Evolutionary conservation across 2,329 filamentous ascomycete species (phyloP).

Genomic region (Zasmidium angulare): DNA sequence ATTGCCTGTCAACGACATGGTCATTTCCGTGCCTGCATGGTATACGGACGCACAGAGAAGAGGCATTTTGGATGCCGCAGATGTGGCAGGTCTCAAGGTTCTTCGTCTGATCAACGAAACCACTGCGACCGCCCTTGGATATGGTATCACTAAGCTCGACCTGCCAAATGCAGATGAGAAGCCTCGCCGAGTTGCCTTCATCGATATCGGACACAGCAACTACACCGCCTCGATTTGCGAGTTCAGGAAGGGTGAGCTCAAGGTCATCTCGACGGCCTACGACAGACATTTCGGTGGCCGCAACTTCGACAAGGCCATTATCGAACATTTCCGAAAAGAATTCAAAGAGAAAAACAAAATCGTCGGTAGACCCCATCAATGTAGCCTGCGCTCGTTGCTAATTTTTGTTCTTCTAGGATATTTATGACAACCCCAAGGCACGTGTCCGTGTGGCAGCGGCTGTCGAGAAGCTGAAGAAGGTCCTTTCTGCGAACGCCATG

Average conservation of each 20-base stretch:
- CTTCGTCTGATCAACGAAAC: constrained; percentile 97
- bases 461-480: constrained; percentile 98
- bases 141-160: constrained; percentile 96
- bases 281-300: constrained; percentile 97
- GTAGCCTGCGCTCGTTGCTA: no score
- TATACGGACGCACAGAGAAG: constrained; percentile 94
- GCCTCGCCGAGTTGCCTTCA: constrained; percentile 83
- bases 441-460: constrained; percentile 81
- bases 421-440: constrained; percentile 86
- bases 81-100: constrained; percentile 89
- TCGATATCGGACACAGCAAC: constrained; percentile 96
- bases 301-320: constrained; percentile 92
- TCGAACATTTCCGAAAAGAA: constrained; percentile 91
- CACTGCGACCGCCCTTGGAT: constrained; percentile 91
- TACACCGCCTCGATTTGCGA: constrained; percentile 93
- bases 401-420: no score
- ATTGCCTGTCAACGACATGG: constrained; percentile 87
- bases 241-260: constrained; percentile 94
- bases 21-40: constrained; percentile 93
- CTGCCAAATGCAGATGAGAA: constrained; percentile 86
- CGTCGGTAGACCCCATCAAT: no score
- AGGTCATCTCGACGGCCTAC: constrained; percentile 87
- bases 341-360: constrained; percentile 99
- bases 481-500: constrained; percentile 89
- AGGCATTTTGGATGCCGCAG: constrained; percentile 82